Base-by-base conservation (phyloP, 2,329 filamentous ascomycete species). In the Exserohilum rostratum region DNA sequence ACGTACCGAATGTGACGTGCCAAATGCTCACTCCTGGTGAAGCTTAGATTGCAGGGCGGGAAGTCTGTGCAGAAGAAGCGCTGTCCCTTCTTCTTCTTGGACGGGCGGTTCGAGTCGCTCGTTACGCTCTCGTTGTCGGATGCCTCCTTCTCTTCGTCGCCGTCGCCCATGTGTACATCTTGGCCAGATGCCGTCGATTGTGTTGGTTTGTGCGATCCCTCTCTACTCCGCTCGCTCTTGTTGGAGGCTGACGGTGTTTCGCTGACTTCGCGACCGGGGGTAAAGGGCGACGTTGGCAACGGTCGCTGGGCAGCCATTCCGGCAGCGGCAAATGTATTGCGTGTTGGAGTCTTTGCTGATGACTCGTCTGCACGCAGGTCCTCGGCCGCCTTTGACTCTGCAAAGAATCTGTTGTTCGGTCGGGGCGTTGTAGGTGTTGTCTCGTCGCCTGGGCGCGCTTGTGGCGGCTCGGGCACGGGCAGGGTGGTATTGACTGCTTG, bases 21-120 rank as follows among this genome's bases (percentile, higher is more conserved):
- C 57, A 99, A 77, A 79, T 99, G 95, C 74, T 99, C 95, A 70
- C 93, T 98, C 58, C 95, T 83, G 0, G 95, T 98, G 72, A 99
- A 99, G 76, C 92, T 97, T 53, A 99, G 76, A 68, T 89, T 93
- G 76, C 95, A 99, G 3, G 93, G 93, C 22, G 93, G 93, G 66
- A 91, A 98, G 29, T 96, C 92, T 3, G 90, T 96, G 78, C 95
- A 99, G 76, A 93, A 97, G 76, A 99, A 99, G 40, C 91, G 87
- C 74, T 97, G 92, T 0, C 92, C 91, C 76, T 96, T 96, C 79
- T 96, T 97, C 84, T 97, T 98, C 79, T 96, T 96, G 47, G 84
- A 87, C 7, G 90, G 89, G 58, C 88, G 85, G 57, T 91, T 90
- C 11, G 89, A 90, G 29, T 82, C 80, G 58, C 78, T 80, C 13